phyloP scores from a whole-genome alignment of 805 yeast species.

The Lipomyces spencermartinsiae region DNA sequence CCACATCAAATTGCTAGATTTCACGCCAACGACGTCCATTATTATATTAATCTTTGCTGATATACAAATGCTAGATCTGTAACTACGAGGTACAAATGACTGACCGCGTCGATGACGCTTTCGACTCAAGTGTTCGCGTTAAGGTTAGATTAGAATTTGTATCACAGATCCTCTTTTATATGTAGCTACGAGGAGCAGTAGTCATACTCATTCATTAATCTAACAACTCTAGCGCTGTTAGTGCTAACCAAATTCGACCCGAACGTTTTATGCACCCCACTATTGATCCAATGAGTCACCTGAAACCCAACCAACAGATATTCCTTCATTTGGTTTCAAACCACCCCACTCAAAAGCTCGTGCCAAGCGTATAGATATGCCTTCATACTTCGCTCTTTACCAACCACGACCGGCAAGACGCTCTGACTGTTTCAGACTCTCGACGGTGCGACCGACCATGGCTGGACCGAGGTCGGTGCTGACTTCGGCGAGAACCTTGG shows the following conservation, averaged over 20 bases:
- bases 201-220: not conserved
- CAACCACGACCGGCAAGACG: conserved; percentile 42
- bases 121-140: too few relatives aligned
- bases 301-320: not conserved
- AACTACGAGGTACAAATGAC: not conserved
- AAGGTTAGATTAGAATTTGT: too few relatives aligned
- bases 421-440: conserved; percentile 55
- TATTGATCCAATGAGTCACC: not conserved
- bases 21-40: too few relatives aligned
- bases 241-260: not conserved
- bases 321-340: not conserved
- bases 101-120: too few relatives aligned
- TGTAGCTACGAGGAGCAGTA: too few relatives aligned
- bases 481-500: conserved; percentile 63
- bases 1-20: too few relatives aligned
- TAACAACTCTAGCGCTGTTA: not conserved
- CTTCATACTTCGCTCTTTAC: conserved; percentile 19
- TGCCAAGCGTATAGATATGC: not conserved
- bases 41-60: too few relatives aligned
- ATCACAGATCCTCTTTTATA: too few relatives aligned
- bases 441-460: conserved; percentile 74
- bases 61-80: not conserved
- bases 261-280: not conserved
- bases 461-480: conserved; percentile 75
- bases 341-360: not conserved